phyloP scores from a whole-genome alignment of 2,329 filamentous ascomycete genomes.

The Taxawa tesnikishii region DNA sequence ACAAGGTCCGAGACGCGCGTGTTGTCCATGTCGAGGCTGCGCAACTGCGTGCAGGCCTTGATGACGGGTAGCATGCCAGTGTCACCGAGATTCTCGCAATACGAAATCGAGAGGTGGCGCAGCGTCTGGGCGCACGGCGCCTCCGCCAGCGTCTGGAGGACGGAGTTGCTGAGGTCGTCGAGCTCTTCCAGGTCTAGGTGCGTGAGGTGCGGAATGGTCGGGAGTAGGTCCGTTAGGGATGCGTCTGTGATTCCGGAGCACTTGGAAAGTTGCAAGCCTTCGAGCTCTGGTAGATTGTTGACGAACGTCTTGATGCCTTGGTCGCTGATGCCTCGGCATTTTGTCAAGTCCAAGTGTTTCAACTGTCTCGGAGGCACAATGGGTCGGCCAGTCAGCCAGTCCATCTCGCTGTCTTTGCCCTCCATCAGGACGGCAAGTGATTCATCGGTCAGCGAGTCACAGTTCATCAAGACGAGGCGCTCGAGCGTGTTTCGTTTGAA shows the following conservation, averaged over 20 bases:
- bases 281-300: constrained; percentile 62
- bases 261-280: constrained; percentile 73
- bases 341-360: constrained; percentile 73
- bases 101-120: constrained; percentile 75
- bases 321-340: constrained; percentile 64
- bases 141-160: constrained; percentile 63
- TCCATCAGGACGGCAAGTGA: constrained; percentile 63
- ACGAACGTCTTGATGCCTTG: constrained; percentile 58
- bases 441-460: constrained; percentile 64
- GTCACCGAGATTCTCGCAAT: constrained; percentile 78
- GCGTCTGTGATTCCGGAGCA: constrained; percentile 63
- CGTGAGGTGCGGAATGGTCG: constrained; percentile 63
- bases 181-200: constrained; percentile 87
- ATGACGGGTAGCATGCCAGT: constrained; percentile 72
- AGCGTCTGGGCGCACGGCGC: constrained; percentile 61
- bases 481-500: constrained; percentile 75
- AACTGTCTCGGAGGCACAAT: constrained; percentile 66
- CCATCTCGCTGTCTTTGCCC: constrained; percentile 63
- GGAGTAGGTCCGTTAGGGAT: constrained; percentile 59
- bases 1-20: constrained; percentile 80
- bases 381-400: constrained; percentile 65
- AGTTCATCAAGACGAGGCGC: constrained; percentile 69
- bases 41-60: constrained; percentile 58
- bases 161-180: constrained; percentile 58
- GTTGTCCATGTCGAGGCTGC: constrained; percentile 79